phyloP scores from a whole-genome alignment of 2,329 filamentous ascomycete genomes.

The Corynespora cassiicola region DNA sequence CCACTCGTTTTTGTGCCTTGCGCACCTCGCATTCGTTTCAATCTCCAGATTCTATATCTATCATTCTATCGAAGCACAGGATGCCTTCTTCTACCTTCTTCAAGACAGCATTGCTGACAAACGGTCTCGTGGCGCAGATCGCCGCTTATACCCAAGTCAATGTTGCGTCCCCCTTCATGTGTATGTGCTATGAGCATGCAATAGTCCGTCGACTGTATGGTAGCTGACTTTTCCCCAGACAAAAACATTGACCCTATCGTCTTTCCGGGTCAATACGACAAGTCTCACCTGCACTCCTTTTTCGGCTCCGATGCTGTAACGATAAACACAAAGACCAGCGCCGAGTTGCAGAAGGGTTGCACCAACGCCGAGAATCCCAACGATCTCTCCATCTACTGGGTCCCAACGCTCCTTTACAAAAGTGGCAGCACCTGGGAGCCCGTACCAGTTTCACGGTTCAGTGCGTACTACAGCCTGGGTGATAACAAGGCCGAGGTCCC shows the following conservation, averaged over 20 bases:
- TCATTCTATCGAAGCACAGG: constrained; percentile 24
- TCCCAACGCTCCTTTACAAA: constrained; percentile 51
- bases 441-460: constrained; percentile 48
- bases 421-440: constrained; percentile 42
- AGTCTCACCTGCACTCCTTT: constrained; percentile 54
- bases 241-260: constrained; percentile 57
- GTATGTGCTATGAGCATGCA: too few species aligned
- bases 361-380: constrained; percentile 55
- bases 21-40: constrained; percentile 6
- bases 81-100: constrained; percentile 39
- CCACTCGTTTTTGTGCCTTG: background rate
- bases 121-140: constrained; percentile 27
- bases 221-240: too few species aligned
- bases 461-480: constrained; percentile 55
- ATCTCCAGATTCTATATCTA: constrained; percentile 7
- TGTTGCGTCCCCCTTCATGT: constrained; percentile 46
- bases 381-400: constrained; percentile 56
- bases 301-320: constrained; percentile 54
- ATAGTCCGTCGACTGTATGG: too few species aligned
- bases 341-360: constrained; percentile 52
- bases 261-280: constrained; percentile 46
- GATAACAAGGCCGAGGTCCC: constrained; percentile 51
- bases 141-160: constrained; percentile 45
- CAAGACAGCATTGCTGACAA: constrained; percentile 25
- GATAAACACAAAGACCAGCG: constrained; percentile 44